phyloP scores from a whole-genome alignment of 2,329 filamentous ascomycete species.

The Pyrenochaeta sp. region DNA sequence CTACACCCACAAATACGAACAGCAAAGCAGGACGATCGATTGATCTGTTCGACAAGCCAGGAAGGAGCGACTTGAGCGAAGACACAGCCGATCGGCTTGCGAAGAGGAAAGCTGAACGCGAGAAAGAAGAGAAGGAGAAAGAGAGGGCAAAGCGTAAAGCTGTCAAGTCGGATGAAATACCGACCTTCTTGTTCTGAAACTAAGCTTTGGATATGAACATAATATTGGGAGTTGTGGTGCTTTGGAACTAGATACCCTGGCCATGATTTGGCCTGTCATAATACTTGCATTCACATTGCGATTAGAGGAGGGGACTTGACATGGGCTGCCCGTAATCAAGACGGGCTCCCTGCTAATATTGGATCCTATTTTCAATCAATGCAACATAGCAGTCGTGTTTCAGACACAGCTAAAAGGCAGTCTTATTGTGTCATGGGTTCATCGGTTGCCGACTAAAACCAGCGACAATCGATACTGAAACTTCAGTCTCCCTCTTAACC shows the following conservation, averaged over 20 bases:
- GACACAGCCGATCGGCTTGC: conserved; percentile 38
- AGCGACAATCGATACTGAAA: too few relatives aligned
- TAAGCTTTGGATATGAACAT: too few relatives aligned
- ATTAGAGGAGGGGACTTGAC: too few relatives aligned
- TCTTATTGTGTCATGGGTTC: too few relatives aligned
- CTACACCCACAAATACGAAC: background rate
- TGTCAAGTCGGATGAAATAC: conserved; percentile 50
- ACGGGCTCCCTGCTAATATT: too few relatives aligned
- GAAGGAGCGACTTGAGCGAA: conserved; percentile 14
- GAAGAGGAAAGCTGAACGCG: conserved; percentile 39
- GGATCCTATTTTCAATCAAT: too few relatives aligned
- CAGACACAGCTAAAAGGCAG: too few relatives aligned
- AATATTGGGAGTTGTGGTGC: too few relatives aligned
- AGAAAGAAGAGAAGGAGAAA: conserved; percentile 33
- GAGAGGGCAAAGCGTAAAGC: conserved; percentile 34
- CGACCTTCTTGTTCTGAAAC: conserved; percentile 54
- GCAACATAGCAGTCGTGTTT: too few relatives aligned
- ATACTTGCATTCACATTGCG: background rate
- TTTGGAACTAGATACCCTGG: conserved; percentile 4
- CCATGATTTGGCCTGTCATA: background rate
- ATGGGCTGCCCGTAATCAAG: too few relatives aligned
- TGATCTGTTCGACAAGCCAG: conserved; percentile 18
- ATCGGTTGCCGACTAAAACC: too few relatives aligned
- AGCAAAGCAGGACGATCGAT: conserved; percentile 2
- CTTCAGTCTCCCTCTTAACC: conserved; percentile 29